Conservation (phyloP, 495 filamentous ascomycete species). For the Annulohypoxylon bovei region DNA sequence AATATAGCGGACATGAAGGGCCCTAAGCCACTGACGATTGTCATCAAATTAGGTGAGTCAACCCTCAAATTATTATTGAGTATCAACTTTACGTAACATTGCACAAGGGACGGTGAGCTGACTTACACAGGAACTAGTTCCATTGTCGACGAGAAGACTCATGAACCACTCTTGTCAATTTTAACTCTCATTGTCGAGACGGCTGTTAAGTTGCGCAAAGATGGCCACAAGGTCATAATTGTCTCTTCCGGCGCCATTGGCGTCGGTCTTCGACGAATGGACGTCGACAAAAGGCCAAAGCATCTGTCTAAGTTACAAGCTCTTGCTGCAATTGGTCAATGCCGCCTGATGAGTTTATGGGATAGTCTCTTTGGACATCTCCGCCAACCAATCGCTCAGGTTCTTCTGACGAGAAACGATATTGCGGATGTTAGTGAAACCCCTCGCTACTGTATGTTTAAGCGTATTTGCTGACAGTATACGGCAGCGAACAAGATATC, state of each 20-base stretch:
- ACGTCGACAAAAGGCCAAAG: constrained; percentile 88
- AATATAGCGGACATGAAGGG: constrained; percentile 58
- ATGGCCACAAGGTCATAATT: constrained; percentile 93
- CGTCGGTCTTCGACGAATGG: constrained; percentile 87
- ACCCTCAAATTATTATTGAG: not conserved
- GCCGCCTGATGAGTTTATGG: constrained; percentile 94
- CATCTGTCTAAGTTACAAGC: constrained; percentile 89
- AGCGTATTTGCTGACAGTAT: constrained; percentile 2
- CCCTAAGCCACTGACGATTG: constrained; percentile 73
- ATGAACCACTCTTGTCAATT: constrained; percentile 93
- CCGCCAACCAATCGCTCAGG: constrained; percentile 89
- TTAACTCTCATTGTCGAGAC: constrained; percentile 93
- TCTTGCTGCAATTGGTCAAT: constrained; percentile 95
- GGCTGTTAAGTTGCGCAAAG: constrained; percentile 80
- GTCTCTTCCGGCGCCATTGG: constrained; percentile 98
- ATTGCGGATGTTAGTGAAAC: constrained; percentile 81
- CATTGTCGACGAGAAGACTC: constrained; percentile 96
- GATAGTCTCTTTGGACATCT: constrained; percentile 90
- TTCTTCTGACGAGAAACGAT: constrained; percentile 94
- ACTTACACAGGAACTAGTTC: constrained; percentile 84
- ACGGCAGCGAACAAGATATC: constrained; percentile 83
- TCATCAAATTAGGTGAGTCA: constrained; percentile 90
- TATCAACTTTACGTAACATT: not conserved
- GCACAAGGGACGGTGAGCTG: constrained; percentile 14
- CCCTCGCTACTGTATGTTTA: not conserved